Conservation (phyloP, 108 stramenopile genomes). For the Epipyxis sp. region DNA sequence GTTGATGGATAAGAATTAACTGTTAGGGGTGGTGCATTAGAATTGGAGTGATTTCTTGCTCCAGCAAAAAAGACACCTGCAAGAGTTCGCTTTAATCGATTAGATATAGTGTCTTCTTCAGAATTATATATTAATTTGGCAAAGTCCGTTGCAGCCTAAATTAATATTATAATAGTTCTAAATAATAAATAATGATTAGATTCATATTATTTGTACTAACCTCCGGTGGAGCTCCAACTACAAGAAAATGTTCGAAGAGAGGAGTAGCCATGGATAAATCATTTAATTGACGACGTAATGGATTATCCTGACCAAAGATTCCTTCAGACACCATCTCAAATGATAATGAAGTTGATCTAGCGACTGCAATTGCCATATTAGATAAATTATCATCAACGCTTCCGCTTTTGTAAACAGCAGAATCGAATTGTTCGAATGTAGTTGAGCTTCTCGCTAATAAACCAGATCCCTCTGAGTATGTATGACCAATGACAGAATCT, state of each 20-base stretch:
- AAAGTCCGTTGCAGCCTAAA: not conserved
- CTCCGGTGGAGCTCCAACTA: not conserved
- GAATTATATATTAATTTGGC: not conserved
- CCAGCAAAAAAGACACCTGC: no score
- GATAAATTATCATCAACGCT: not conserved
- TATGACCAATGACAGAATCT: no score
- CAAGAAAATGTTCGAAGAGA: conserved; percentile 23
- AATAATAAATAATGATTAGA: no score
- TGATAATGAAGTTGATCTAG: not conserved
- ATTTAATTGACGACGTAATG: no score
- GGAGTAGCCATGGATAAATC: not conserved
- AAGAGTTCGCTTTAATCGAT: not conserved
- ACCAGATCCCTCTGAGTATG: no score
- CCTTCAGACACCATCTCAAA: no score
- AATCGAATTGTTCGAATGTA: not conserved
- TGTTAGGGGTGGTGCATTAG: no score
- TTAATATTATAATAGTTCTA: no score
- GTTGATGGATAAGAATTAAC: no score
- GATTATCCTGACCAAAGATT: no score
- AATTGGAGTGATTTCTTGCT: no score
- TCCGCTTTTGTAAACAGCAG: not conserved
- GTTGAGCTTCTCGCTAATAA: not conserved
- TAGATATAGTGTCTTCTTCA: not conserved
- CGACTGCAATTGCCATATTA: not conserved
- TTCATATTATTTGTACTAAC: no score